A percentile compares a stretch with the other conserved stretches of the same genome.
These are phyloP conservation scores for Russula foetens DNA, from an alignment of 768 basidiomycete species.

Conservation along the genomic window DNA sequence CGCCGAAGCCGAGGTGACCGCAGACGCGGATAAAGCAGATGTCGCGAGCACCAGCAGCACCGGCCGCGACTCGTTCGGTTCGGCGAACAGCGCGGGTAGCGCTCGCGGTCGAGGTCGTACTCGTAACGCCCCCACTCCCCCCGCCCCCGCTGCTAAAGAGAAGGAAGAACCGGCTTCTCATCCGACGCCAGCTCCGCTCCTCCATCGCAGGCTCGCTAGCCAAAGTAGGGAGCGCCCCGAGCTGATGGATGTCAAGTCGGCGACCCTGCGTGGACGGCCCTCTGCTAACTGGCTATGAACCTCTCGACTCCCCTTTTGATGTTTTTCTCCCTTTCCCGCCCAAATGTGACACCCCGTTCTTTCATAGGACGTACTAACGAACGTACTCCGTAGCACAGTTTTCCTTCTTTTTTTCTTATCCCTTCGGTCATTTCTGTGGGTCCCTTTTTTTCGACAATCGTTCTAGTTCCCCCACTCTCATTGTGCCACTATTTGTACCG, in stretches of 20 bases:
- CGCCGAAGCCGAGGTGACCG: constrained; percentile 1
- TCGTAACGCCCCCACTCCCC: neutral
- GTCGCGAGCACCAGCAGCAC: constrained; percentile 6
- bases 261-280: constrained; percentile 4
- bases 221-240: constrained; percentile 15
- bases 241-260: constrained; percentile 8
- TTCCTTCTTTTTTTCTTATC: neutral
- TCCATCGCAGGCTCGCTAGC: constrained; percentile 10
- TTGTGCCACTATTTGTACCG: neutral
- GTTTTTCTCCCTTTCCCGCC: neutral
- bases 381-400: neutral
- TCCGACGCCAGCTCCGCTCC: neutral
- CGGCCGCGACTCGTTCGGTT: constrained; percentile 17
- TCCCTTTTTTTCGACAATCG: neutral
- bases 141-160: neutral
- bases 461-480: neutral
- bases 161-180: neutral
- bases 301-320: too few relatives aligned
- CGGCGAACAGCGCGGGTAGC: constrained; percentile 9
- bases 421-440: neutral
- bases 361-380: neutral
- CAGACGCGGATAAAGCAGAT: too few relatives aligned
- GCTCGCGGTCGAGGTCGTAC: neutral
- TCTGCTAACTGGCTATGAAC: constrained; percentile 11
- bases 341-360: neutral